Evolutionary conservation across 31 red algal species (phyloP).

Genomic region (Porphyra umbilicalis): DNA sequence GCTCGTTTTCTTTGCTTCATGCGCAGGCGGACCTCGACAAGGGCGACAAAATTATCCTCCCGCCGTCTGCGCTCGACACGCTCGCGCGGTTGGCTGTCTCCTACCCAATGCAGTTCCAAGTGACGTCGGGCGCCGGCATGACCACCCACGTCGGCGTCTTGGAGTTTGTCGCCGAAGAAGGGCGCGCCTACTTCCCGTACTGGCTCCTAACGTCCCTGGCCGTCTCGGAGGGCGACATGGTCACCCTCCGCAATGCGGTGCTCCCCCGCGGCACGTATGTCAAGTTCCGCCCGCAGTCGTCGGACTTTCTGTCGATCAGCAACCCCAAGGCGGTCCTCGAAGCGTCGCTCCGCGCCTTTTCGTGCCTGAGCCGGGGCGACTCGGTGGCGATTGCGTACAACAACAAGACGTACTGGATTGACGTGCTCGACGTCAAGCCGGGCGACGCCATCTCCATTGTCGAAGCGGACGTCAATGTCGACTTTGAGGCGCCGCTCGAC

Average conservation of each 20-base stretch:
- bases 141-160: slow-evolving; percentile 90
- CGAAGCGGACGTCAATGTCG: slow-evolving; percentile 93
- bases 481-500: slow-evolving; percentile 88
- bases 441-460: slow-evolving; percentile 92
- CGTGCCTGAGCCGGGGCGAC: slow-evolving; percentile 84
- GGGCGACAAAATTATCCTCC: slow-evolving; percentile 88
- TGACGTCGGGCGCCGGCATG: slow-evolving; percentile 39
- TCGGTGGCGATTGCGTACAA: slow-evolving; percentile 94
- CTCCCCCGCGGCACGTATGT: slow-evolving; percentile 84
- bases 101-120: slow-evolving; percentile 90
- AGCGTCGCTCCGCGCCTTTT: slow-evolving; percentile 77
- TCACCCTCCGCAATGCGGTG: slow-evolving; percentile 64
- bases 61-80: slow-evolving; percentile 64
- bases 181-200: slow-evolving; percentile 78
- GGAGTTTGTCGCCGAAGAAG: slow-evolving; percentile 97
- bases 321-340: slow-evolving; percentile 93
- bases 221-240: slow-evolving; percentile 72
- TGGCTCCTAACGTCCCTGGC: slow-evolving; percentile 92
- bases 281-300: slow-evolving; percentile 90
- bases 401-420: slow-evolving; percentile 75
- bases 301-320: slow-evolving; percentile 84
- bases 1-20: neutral
- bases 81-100: slow-evolving; percentile 68
- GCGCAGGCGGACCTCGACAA: slow-evolving; percentile 70
- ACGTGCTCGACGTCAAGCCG: slow-evolving; percentile 71